Conservation (phyloP, 192 early-diverging fungal species). For the Podila epigama region DNA sequence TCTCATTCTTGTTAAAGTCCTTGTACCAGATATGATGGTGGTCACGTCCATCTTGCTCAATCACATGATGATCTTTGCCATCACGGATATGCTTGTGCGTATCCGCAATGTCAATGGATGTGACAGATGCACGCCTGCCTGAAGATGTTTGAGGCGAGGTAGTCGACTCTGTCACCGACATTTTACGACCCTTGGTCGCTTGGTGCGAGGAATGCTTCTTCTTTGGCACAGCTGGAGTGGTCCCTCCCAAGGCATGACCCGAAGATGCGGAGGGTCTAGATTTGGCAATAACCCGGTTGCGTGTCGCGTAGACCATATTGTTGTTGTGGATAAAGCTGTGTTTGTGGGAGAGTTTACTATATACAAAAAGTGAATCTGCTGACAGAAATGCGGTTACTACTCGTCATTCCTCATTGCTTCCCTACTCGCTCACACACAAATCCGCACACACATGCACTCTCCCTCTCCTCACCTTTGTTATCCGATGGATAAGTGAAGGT, state of each 20-base stretch:
- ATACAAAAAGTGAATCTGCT: too few relatives aligned
- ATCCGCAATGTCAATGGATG: neutral
- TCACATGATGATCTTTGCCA: slow-evolving; percentile 10
- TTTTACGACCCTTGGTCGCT: neutral
- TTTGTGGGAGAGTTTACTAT: too few relatives aligned
- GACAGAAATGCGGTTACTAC: too few relatives aligned
- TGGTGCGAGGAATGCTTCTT: neutral
- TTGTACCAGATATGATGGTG: slow-evolving; percentile 26
- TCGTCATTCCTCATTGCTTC: too few relatives aligned
- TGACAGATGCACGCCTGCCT: neutral
- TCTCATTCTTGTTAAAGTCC: neutral
- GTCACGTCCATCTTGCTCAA: slow-evolving; percentile 7
- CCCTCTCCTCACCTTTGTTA: too few relatives aligned
- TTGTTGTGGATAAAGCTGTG: too few relatives aligned
- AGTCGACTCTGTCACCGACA: neutral
- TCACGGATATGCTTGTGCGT: neutral
- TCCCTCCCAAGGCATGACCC: neutral
- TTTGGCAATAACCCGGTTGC: neutral
- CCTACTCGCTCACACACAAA: too few relatives aligned
- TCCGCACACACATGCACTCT: too few relatives aligned
- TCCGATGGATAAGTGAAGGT: too few relatives aligned
- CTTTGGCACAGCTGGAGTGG: neutral
- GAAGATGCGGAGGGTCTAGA: neutral
- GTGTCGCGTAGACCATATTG: slow-evolving; percentile 13
- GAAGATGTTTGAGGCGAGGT: too few relatives aligned